Evolutionary conservation across 495 filamentous ascomycete species (phyloP), one percentile per base, ranked within the genome.

Genomic region (Neurospora sp.): DNA sequence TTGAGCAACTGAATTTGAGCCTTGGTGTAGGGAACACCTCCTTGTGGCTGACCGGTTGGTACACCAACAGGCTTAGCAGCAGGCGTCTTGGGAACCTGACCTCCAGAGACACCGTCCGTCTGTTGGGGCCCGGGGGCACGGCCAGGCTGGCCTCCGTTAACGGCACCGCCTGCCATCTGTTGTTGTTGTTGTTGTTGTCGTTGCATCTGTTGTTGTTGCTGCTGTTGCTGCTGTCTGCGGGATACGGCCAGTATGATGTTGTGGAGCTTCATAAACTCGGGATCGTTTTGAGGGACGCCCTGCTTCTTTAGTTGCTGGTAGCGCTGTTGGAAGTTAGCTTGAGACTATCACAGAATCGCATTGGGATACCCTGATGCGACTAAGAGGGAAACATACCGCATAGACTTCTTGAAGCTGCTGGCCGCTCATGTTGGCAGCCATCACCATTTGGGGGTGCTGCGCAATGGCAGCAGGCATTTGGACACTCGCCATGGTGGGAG

Each of bases 241-340:
- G 92, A 90, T 37, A 96, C 83, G 31, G 85, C 85, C 16, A 85
- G 76, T 23, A 97, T 86, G 39, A 94, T 85, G 31, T 89, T 85
- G 69, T 91, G 88, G 16, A 88, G 87, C 82, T 93, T 94, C 71
- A 91, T 83, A 77, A 90, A 92, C 79, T 97, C 94, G 42, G 94
- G 93, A 78, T 97, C 92, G 73, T 86, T 90, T 72, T 88, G 86
- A 18, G 89, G 86, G 20, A 94, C 89, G 42, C 92, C 92, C 73
- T 90, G 85, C 38, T 89, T 84, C 84, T 92, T 92, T 90, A 97
- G 90, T 81, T 92, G 90, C 75, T 92, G 89, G 78, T 88, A 95
- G 83, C 91, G 93, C 93, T 97, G 78, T 42, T 54, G 14, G 14
- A 44, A 59, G 73, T 79, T 83, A 75, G 85, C 81, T 77, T 77